Evolutionary conservation across 164 flowering plant genomes (phyloP).

Genomic region (Tetracentron sinense): DNA sequence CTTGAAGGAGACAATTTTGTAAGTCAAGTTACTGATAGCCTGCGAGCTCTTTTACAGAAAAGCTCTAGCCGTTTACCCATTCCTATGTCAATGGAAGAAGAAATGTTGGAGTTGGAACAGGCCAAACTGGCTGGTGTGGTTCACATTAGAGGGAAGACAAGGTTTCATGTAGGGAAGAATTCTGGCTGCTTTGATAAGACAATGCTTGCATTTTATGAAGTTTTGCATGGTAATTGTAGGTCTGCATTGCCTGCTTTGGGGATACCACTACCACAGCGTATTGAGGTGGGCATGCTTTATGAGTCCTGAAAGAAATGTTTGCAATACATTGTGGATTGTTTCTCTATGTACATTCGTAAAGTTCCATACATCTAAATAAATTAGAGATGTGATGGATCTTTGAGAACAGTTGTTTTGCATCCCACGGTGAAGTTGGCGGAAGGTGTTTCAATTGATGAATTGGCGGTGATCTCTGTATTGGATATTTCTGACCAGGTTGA

Average conservation of each 20-base stretch:
- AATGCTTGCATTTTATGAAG: constrained; percentile 69
- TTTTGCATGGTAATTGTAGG: constrained; percentile 66
- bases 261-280: constrained; percentile 49
- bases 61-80: constrained; percentile 4
- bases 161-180: constrained; percentile 50
- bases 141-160: constrained; percentile 71
- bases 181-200: constrained; percentile 54
- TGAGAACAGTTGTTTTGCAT: too few relatives aligned
- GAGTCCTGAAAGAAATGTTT: constrained; percentile 42
- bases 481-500: not conserved
- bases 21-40: constrained; percentile 37
- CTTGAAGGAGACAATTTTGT: constrained; percentile 54
- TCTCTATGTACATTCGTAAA: not conserved
- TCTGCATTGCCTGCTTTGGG: constrained; percentile 65
- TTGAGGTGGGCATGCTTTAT: constrained; percentile 84
- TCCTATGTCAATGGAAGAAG: constrained; percentile 29
- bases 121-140: constrained; percentile 55
- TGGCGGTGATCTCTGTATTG: too few relatives aligned
- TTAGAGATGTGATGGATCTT: too few relatives aligned
- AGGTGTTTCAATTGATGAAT: not conserved
- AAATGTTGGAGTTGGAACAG: constrained; percentile 42
- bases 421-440: not conserved
- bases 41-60: constrained; percentile 30
- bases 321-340: not conserved
- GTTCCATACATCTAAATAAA: too few relatives aligned